These are phyloP conservation scores for Agastache rugosa DNA, from an alignment of 257 asterid species.

Conservation along the genomic window DNA sequence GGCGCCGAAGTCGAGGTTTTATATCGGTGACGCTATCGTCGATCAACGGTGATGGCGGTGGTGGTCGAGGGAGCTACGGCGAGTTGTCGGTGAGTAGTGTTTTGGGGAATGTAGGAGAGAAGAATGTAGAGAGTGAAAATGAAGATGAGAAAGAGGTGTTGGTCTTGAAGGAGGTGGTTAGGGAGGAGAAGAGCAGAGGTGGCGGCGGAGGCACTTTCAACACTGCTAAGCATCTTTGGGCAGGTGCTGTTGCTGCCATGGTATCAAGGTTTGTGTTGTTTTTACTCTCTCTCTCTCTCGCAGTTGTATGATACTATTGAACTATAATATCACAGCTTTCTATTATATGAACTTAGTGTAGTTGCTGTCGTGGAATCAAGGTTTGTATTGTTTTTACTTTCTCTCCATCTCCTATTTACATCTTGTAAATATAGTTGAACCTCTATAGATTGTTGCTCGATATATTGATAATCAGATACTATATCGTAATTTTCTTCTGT, in stretches of 20 bases:
- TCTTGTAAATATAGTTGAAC: background rate
- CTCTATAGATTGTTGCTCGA: background rate
- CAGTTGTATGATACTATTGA: background rate
- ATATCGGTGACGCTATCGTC: slow-evolving; percentile 72
- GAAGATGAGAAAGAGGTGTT: slow-evolving; percentile 43
- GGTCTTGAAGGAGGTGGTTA: slow-evolving; percentile 45
- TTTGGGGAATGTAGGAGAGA: slow-evolving; percentile 57
- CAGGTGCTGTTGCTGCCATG: slow-evolving; percentile 97
- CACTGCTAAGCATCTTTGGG: slow-evolving; percentile 93
- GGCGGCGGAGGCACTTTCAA: slow-evolving; percentile 66
- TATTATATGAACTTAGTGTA: background rate
- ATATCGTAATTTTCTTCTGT: background rate
- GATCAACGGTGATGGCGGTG: slow-evolving; percentile 50
- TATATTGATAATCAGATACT: background rate
- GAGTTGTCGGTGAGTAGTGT: slow-evolving; percentile 46
- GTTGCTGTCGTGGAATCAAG: background rate
- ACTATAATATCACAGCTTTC: background rate
- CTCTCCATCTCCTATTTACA: slow-evolving; percentile 2
- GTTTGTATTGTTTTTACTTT: background rate
- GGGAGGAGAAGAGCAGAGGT: slow-evolving; percentile 40
- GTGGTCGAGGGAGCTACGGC: slow-evolving; percentile 45
- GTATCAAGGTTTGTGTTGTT: slow-evolving; percentile 55
- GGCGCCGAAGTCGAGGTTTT: slow-evolving; percentile 54
- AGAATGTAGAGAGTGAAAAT: slow-evolving; percentile 43
- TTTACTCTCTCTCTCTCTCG: slow-evolving; percentile 11